Conservation (phyloP, 2,329 filamentous ascomycete genomes). For the Verticillium nubilum region DNA sequence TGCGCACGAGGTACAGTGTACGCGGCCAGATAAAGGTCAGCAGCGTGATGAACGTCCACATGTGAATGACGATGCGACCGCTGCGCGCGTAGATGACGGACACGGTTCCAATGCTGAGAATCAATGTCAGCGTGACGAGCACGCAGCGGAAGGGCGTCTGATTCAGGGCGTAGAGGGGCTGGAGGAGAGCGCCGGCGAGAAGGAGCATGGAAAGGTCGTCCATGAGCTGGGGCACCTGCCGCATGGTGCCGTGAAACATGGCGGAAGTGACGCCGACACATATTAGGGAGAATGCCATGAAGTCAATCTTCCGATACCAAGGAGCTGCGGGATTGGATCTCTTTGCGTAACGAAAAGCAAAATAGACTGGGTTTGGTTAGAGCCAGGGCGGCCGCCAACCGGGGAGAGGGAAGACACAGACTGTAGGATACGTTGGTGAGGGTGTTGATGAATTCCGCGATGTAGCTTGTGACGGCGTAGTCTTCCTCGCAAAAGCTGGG, state of each 20-base stretch:
- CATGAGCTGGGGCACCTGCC: conserved; percentile 35
- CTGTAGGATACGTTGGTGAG: conserved; percentile 31
- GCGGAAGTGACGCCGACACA: conserved; percentile 36
- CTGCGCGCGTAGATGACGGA: conserved; percentile 35
- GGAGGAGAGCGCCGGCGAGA: conserved; percentile 45
- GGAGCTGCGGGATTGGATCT: conserved; percentile 21
- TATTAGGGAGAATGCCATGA: conserved; percentile 34
- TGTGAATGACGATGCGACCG: conserved; percentile 37
- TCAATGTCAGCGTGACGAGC: conserved; percentile 30
- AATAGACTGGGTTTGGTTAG: conserved; percentile 27
- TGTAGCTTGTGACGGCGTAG: conserved; percentile 34
- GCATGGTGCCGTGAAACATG: conserved; percentile 38
- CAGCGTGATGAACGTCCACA: conserved; percentile 27
- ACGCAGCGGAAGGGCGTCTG: conserved; percentile 27
- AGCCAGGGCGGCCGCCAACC: background rate
- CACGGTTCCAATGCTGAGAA: conserved; percentile 32
- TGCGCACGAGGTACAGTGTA: conserved; percentile 27
- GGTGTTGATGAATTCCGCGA: conserved; percentile 40
- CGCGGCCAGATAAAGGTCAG: conserved; percentile 26
- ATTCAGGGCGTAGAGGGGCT: conserved; percentile 39
- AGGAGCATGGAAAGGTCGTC: conserved; percentile 57
- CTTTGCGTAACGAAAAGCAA: conserved; percentile 31
- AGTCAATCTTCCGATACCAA: conserved; percentile 28
- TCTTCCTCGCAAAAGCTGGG: conserved; percentile 13
- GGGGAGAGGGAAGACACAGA: background rate